phyloP scores from a whole-genome alignment of 805 yeast genomes.

The Starmerella khaoyaiensis region DNA sequence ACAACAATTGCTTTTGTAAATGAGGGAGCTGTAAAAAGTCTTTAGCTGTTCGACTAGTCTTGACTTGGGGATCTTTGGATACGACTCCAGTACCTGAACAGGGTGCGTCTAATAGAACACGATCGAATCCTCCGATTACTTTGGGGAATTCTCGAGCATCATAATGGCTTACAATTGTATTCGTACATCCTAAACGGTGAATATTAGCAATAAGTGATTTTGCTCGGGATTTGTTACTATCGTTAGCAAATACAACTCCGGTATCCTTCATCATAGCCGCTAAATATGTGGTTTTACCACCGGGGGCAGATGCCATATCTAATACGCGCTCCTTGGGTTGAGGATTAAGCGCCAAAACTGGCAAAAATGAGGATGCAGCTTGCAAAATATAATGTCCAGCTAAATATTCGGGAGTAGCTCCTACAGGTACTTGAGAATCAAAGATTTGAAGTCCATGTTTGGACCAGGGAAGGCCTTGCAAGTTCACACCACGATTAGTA shows the following conservation, averaged over 20 bases:
- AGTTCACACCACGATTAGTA: conserved; percentile 91
- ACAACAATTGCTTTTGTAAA: conserved; percentile 80
- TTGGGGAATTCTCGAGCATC: conserved; percentile 98
- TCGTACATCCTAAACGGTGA: conserved; percentile 91
- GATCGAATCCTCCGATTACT: conserved; percentile 95
- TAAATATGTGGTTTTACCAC: conserved; percentile 93
- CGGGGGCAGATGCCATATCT: conserved; percentile 99
- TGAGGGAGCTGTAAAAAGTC: conserved; percentile 96
- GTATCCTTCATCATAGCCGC: conserved; percentile 97
- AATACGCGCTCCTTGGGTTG: conserved; percentile 88
- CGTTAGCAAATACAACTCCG: conserved; percentile 94
- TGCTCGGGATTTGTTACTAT: conserved; percentile 90
- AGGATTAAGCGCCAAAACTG: conserved; percentile 97
- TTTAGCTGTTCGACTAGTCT: conserved; percentile 84
- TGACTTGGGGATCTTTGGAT: conserved; percentile 91
- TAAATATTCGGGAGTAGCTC: conserved; percentile 97
- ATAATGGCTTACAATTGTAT: conserved; percentile 91
- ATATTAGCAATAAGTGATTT: conserved; percentile 93
- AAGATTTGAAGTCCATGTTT: conserved; percentile 95
- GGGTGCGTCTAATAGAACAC: conserved; percentile 93
- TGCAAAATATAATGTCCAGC: conserved; percentile 97
- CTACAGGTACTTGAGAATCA: conserved; percentile 98
- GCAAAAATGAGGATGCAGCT: conserved; percentile 96
- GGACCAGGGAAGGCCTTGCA: conserved; percentile 95
- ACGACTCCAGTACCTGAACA: conserved; percentile 99